Base-by-base conservation (phyloP, 2,329 filamentous ascomycete species). In the Stemphylium vesicarium region DNA sequence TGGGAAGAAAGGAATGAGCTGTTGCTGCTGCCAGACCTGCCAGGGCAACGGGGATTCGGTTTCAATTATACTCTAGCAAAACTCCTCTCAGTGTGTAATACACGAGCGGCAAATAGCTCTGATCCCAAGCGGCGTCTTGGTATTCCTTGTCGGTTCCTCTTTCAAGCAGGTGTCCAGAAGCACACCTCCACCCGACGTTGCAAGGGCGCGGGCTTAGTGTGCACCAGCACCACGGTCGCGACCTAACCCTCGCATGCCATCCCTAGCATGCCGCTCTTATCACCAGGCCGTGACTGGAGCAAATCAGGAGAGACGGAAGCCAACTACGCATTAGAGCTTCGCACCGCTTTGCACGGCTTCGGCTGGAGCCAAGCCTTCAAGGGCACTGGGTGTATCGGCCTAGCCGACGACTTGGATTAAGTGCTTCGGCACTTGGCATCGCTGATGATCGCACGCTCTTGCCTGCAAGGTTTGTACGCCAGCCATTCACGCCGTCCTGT, bases 261-360 rank as follows among this genome's bases (percentile, higher is more conserved):
- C 32, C 31, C 37, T 36, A 29, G 31, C 31, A 40, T 6, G 32
- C 38, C 50, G 36, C 37, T 38, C 38, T 37, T 49, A 31, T 29
- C 26, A 42, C 22, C 50, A 72, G 69, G 66, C 68, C 67, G 66
- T 70, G 69, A 63, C 59, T 62, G 57, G 59, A 49, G 62, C 67
- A 63, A 65, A 42, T 42, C 32, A 36, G 48, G 36, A 35, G 15
- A 37, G 29, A 40, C 15, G 44, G 49, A 42, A 42, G 39, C 18
- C 39, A 53, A 53, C 32, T 22, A 43, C 22, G 20, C 38, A 32
- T 22, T 52, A 40, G 38, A 49, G 50, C 50, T 53, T 49, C 39
- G 46, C 45, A 53, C 22, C 43, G 49, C 48, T 39, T 53, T 45
- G 57, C 56, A 60, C 31, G 20, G 44, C 36, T 26, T 48, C 43